Evolutionary conservation across 257 asterid species (phyloP).

Genomic region (Solanum microdontum): DNA sequence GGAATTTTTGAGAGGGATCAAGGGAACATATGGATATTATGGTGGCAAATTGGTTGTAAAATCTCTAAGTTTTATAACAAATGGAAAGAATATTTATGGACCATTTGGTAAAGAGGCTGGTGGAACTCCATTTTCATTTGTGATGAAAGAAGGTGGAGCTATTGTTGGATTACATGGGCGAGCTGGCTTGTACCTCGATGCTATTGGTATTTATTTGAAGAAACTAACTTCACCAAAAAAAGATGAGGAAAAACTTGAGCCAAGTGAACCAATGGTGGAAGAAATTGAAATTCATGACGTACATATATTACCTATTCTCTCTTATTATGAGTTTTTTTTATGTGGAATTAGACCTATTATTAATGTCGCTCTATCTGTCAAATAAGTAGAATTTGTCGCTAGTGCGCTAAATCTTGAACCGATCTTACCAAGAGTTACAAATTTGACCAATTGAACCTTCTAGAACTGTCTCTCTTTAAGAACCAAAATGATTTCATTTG

Average conservation of each 20-base stretch:
- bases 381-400: accelerated
- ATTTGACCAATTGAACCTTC: neutral
- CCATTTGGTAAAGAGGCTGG: neutral
- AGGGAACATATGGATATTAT: neutral
- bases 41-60: neutral
- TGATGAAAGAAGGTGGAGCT: constrained; percentile 1
- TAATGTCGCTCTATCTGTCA: accelerated
- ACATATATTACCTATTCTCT: neutral
- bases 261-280: neutral
- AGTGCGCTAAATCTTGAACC: neutral
- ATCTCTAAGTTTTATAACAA: neutral
- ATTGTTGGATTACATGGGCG: constrained; percentile 12
- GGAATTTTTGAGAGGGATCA: constrained; percentile 2
- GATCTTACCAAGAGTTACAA: neutral
- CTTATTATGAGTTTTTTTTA: neutral
- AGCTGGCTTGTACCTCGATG: neutral
- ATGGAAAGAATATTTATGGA: neutral
- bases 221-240: neutral
- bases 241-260: neutral
- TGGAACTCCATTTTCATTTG: neutral
- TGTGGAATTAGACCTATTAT: neutral
- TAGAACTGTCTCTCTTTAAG: neutral
- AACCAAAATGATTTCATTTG: neutral
- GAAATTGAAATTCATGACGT: neutral
- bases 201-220: constrained; percentile 6